Percentiles rank a stretch among this genome's conserved stretches.
Conservation (phyloP, 257 asterid species). For the Solanum pennellii region DNA sequence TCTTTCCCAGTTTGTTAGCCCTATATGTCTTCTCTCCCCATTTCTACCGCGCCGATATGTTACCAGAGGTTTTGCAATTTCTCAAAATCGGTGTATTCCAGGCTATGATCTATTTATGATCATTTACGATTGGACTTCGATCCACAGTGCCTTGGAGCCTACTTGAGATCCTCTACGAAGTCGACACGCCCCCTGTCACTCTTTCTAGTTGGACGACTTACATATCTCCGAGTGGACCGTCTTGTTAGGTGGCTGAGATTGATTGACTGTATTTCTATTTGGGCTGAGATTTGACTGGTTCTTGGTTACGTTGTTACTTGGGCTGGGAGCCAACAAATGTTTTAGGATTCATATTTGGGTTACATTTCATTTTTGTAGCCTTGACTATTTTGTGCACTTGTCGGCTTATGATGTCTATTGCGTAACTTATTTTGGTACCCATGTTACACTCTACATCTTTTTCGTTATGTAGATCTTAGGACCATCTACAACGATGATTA, state of each 20-base stretch:
- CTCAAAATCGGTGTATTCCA: fast-evolving
- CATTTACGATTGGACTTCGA: neutral
- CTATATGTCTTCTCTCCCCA: neutral
- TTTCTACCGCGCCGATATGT: too few relatives aligned
- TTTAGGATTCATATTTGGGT: too few relatives aligned
- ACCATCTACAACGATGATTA: neutral
- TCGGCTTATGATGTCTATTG: too few relatives aligned
- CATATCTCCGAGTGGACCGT: neutral
- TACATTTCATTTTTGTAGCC: too few relatives aligned
- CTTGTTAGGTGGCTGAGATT: too few relatives aligned
- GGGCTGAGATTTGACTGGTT: neutral
- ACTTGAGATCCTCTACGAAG: neutral
- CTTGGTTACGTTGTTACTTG: neutral
- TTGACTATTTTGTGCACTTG: too few relatives aligned
- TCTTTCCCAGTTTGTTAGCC: too few relatives aligned
- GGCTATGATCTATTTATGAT: neutral
- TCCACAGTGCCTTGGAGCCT: neutral
- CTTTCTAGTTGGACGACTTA: neutral
- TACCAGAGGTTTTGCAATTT: too few relatives aligned
- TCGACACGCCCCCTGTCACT: neutral
- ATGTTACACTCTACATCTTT: neutral
- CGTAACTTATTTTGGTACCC: neutral
- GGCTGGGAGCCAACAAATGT: too few relatives aligned
- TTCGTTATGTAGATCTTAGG: too few relatives aligned
- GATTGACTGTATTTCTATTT: too few relatives aligned